Evolutionary conservation across 305 asterid genomes (phyloP).

Genomic region (Striga hermonthica): DNA sequence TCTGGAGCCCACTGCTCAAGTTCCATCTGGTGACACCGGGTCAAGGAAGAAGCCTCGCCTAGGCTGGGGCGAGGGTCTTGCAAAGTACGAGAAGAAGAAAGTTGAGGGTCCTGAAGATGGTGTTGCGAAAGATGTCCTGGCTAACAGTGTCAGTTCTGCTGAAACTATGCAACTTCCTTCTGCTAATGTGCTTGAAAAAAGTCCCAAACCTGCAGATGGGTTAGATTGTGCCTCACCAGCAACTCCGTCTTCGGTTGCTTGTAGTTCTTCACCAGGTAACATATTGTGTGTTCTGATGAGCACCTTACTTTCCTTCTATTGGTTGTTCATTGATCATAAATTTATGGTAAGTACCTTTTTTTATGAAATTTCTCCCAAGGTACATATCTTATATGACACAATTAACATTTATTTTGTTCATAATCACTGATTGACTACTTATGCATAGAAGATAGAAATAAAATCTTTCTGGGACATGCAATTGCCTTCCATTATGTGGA

Average conservation of each 20-base stretch:
- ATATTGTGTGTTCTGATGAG: conserved; percentile 4
- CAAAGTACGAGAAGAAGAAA: conserved; percentile 92
- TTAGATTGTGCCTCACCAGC: conserved; percentile 68
- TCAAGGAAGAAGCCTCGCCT: conserved; percentile 97
- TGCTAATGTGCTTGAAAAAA: conserved; percentile 48
- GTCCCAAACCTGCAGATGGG: conserved; percentile 53
- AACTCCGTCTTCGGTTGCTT: conserved; percentile 78
- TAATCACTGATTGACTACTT: neutral
- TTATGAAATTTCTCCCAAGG: neutral
- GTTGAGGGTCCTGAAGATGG: conserved; percentile 74
- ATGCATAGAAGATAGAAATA: conserved; percentile 7
- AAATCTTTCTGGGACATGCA: neutral
- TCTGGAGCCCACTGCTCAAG: conserved; percentile 45
- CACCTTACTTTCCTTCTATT: conserved; percentile 15
- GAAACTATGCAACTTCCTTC: conserved; percentile 47
- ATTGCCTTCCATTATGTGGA: neutral
- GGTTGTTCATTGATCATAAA: conserved; percentile 21
- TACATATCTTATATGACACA: neutral
- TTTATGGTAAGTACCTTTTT: neutral
- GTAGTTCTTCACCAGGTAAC: conserved; percentile 91
- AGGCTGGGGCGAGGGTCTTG: conserved; percentile 99
- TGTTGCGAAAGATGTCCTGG: conserved; percentile 40
- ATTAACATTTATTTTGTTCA: conserved; percentile 8
- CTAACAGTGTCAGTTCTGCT: conserved; percentile 37
- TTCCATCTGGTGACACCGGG: conserved; percentile 57